Conservation (phyloP, 345 rosid genomes). For the Euphorbia peplus region DNA sequence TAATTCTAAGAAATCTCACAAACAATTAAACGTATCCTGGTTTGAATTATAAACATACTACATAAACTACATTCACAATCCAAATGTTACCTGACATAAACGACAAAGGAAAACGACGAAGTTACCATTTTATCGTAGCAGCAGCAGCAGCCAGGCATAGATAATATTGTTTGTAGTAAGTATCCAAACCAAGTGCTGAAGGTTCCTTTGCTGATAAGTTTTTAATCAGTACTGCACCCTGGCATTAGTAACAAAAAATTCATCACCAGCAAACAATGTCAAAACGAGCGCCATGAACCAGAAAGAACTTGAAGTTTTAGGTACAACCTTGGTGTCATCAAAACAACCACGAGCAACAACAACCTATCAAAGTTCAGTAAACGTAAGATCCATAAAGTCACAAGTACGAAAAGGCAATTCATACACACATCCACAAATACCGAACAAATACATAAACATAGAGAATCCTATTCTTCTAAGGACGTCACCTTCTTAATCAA, state of each 20-base stretch:
- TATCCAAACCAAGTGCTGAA: slow-evolving; percentile 85
- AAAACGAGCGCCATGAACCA: slow-evolving; percentile 12
- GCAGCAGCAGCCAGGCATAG: slow-evolving; percentile 92
- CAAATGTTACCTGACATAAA: slow-evolving; percentile 8
- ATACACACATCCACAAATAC: background rate
- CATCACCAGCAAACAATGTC: slow-evolving; percentile 23
- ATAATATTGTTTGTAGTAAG: slow-evolving; percentile 93
- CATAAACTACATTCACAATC: slow-evolving; percentile 8
- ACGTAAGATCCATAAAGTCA: slow-evolving; percentile 11
- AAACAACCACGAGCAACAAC: slow-evolving; percentile 87
- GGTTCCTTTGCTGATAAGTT: slow-evolving; percentile 85
- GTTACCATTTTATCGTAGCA: slow-evolving; percentile 84
- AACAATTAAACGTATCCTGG: background rate
- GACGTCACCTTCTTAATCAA: slow-evolving; percentile 69
- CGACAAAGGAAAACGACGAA: slow-evolving; percentile 15
- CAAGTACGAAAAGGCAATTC: background rate
- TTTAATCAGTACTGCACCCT: slow-evolving; percentile 85
- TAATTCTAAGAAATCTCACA: background rate
- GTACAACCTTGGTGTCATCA: slow-evolving; percentile 88
- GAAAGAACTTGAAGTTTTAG: slow-evolving; percentile 11
- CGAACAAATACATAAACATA: background rate
- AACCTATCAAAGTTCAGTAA: slow-evolving; percentile 44
- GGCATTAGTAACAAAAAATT: slow-evolving; percentile 27
- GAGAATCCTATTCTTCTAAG: slow-evolving; percentile 4
- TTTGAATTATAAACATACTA: background rate